A percentile compares a stretch with the other conserved stretches of the same genome.
Evolutionary conservation across 169 alveolate genomes (phyloP).

Genomic region (Plasmodium berghei): DNA sequence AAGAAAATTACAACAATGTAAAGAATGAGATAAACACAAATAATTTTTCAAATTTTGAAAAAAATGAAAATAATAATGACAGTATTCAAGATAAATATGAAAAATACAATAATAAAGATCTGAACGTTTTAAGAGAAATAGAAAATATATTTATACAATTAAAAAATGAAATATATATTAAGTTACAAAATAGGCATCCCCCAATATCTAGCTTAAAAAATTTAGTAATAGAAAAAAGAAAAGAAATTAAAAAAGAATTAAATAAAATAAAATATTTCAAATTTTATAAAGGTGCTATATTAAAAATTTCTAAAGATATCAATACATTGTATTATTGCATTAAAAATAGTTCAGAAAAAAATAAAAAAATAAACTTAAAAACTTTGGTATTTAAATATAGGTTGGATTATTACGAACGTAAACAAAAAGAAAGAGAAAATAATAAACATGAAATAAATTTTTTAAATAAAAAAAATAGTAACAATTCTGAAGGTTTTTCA

Average conservation of each 20-base stretch:
- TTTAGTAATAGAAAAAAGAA: constrained; percentile 45
- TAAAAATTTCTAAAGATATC: constrained; percentile 52
- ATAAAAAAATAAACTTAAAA: constrained; percentile 20
- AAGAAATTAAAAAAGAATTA: constrained; percentile 25
- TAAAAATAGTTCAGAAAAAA: constrained; percentile 3
- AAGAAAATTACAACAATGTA: too few relatives aligned
- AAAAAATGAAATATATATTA: constrained; percentile 25
- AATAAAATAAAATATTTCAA: constrained; percentile 48
- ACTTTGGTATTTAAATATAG: constrained; percentile 22
- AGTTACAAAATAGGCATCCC: constrained; percentile 7
- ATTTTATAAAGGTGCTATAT: constrained; percentile 52
- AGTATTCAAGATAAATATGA: background rate
- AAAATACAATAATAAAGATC: background rate
- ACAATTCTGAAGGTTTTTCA: background rate
- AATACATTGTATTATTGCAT: constrained; percentile 19
- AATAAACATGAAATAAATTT: background rate
- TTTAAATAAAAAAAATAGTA: too few relatives aligned
- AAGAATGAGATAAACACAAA: too few relatives aligned
- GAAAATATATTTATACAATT: constrained; percentile 32
- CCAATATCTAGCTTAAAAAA: constrained; percentile 1
- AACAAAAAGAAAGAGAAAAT: background rate
- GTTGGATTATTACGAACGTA: constrained; percentile 14
- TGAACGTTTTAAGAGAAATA: constrained; percentile 16
- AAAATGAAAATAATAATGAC: background rate
- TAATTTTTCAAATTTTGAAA: background rate